Conservation (phyloP, 148 eudicot genomes). For the Rhododendron molle region DNA sequence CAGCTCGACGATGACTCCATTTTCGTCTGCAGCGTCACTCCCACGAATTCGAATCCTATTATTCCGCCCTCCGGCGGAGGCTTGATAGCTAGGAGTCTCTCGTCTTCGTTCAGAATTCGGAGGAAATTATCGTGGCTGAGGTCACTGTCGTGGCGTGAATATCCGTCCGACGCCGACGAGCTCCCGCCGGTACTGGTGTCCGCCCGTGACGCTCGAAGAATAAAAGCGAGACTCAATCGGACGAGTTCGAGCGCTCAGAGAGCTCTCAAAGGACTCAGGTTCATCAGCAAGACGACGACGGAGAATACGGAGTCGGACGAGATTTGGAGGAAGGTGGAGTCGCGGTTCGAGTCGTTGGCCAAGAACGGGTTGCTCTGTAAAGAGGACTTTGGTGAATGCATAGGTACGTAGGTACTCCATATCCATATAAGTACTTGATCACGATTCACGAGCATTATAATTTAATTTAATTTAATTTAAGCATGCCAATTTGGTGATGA, state of each 20-base stretch:
- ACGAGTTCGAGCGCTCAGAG: slow-evolving; percentile 63
- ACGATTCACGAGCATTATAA: not conserved
- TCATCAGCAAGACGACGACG: slow-evolving; percentile 54
- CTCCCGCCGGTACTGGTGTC: slow-evolving; percentile 19
- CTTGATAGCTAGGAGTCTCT: slow-evolving; percentile 43
- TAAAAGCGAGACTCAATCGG: slow-evolving; percentile 49
- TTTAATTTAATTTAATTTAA: no score
- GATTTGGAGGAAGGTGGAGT: slow-evolving; percentile 66
- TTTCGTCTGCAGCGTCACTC: slow-evolving; percentile 62
- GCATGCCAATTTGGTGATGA: not conserved
- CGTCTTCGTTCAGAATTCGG: slow-evolving; percentile 47
- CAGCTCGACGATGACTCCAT: slow-evolving; percentile 60
- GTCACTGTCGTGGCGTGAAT: slow-evolving; percentile 20
- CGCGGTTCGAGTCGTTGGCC: slow-evolving; percentile 48
- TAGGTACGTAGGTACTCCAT: slow-evolving; percentile 45
- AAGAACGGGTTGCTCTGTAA: slow-evolving; percentile 50
- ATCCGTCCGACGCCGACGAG: slow-evolving; percentile 26
- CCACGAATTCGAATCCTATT: slow-evolving; percentile 19
- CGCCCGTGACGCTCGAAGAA: slow-evolving; percentile 40
- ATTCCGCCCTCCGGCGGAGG: slow-evolving; percentile 10
- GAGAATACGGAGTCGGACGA: slow-evolving; percentile 19
- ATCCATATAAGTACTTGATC: not conserved
- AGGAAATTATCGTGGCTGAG: slow-evolving; percentile 45
- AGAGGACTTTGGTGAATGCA: slow-evolving; percentile 92
- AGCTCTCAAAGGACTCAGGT: slow-evolving; percentile 75